Conservation (phyloP, 139 green algal species). For the Volvox africanus region DNA sequence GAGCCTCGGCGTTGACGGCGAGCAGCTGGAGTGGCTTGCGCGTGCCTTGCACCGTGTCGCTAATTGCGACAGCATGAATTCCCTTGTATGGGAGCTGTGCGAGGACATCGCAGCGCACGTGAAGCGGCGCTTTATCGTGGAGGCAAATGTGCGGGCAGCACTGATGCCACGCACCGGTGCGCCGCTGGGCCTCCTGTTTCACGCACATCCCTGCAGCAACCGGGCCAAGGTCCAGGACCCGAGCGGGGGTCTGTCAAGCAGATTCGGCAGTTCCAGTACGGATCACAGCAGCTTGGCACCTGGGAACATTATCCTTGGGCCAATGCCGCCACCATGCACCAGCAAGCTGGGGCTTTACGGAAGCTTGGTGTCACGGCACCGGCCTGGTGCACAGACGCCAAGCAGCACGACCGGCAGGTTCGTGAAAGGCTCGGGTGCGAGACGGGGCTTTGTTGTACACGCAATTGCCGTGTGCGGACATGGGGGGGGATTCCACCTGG, state of each 20-base stretch:
- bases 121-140: not conserved
- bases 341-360: not conserved
- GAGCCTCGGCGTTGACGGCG: not conserved
- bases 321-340: not conserved
- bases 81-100: conserved; percentile 31
- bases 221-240: too few species aligned
- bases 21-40: conserved; percentile 22
- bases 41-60: not conserved
- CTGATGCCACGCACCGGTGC: conserved; percentile 12
- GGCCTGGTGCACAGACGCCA: too few species aligned
- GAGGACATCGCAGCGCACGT: not conserved
- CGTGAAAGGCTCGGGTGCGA: not conserved
- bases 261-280: not conserved
- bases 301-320: not conserved
- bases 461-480: too few species aligned
- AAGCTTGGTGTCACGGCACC: not conserved
- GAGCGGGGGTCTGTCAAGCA: not conserved
- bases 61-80: conserved; percentile 5
- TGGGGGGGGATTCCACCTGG: too few species aligned
- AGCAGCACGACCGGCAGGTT: not conserved
- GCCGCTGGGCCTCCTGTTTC: conserved; percentile 1
- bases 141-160: conserved; percentile 1
- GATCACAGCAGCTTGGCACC: not conserved
- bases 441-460: not conserved
- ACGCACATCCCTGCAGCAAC: conserved; percentile 15